Evolutionary conservation across 176 grass and related monocot species (phyloP).

Genomic region (Triticum monococcum): DNA sequence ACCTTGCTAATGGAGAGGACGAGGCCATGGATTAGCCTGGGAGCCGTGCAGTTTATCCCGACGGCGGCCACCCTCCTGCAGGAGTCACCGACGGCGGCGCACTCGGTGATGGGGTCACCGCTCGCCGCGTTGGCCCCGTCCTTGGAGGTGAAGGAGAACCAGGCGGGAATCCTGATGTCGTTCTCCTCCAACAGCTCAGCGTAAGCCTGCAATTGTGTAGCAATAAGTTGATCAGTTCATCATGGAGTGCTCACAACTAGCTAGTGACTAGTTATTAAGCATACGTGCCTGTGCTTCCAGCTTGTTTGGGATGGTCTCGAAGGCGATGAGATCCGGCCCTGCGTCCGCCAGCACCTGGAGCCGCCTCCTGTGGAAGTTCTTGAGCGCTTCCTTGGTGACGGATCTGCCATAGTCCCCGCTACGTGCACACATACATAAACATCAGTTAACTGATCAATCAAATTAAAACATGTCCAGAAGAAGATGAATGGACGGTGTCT

Average conservation of each 20-base stretch:
- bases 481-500: no score
- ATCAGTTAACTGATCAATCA: background rate
- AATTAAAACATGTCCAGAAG: background rate
- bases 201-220: constrained; percentile 17
- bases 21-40: constrained; percentile 19
- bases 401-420: constrained; percentile 30
- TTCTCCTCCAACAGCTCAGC: constrained; percentile 37
- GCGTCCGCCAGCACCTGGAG: constrained; percentile 33
- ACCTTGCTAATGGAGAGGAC: constrained; percentile 23
- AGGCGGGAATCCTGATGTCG: constrained; percentile 27
- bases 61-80: constrained; percentile 29
- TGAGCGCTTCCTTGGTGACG: constrained; percentile 26
- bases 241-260: no score
- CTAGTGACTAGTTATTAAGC: no score
- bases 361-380: constrained; percentile 40
- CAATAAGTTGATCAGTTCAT: background rate
- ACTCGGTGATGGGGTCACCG: constrained; percentile 28
- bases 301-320: constrained; percentile 38
- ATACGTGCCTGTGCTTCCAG: constrained; percentile 13
- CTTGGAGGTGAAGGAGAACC: constrained; percentile 39
- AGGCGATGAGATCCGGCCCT: constrained; percentile 36
- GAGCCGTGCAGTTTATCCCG: constrained; percentile 26
- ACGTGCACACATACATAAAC: background rate
- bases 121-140: constrained; percentile 24
- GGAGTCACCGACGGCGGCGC: constrained; percentile 18